A percentile compares a stretch with the other conserved stretches of the same genome.
Conservation (phyloP, 805 yeast genomes). For the Barnettozyma botsteinii region DNA sequence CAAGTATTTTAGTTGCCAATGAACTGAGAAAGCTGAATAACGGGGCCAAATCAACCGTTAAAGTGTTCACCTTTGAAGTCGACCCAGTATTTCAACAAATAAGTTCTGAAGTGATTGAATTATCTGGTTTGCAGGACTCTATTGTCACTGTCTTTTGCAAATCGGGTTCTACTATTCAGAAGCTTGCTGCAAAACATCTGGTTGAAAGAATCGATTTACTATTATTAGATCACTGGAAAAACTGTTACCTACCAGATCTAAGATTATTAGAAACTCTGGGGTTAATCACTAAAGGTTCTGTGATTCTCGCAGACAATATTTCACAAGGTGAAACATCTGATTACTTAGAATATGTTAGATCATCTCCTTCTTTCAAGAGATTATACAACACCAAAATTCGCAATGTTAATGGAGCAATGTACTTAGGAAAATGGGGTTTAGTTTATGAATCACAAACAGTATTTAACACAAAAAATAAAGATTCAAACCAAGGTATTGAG, state of each 20-base stretch:
- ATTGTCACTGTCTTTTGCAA: conserved; percentile 15
- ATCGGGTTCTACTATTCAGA: conserved; percentile 12
- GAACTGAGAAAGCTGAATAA: conserved; percentile 10
- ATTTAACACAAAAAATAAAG: conserved; percentile 4
- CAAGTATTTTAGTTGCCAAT: conserved; percentile 15
- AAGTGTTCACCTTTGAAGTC: conserved; percentile 19
- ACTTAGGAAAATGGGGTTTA: conserved; percentile 36
- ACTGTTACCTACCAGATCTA: conserved; percentile 35
- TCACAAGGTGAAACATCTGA: conserved; percentile 31
- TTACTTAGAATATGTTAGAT: conserved; percentile 33
- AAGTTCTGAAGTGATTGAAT: conserved; percentile 12
- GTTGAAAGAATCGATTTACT: conserved; percentile 29
- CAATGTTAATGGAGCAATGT: conserved; percentile 28
- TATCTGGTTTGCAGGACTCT: conserved; percentile 17
- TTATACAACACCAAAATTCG: conserved; percentile 21
- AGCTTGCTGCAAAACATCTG: conserved; percentile 10
- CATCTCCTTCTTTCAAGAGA: conserved; percentile 33
- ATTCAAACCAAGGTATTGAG: conserved; percentile 11
- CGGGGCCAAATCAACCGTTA: conserved; percentile 3
- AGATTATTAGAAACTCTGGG: conserved; percentile 36
- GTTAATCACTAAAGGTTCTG: conserved; percentile 35
- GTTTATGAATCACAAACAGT: conserved; percentile 32
- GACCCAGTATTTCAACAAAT: conserved; percentile 11
- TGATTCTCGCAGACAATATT: conserved; percentile 36
- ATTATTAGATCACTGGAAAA: conserved; percentile 37